Percentiles rank a stretch among this genome's conserved stretches.
Conservation (phyloP, 352 stramenopile genomes). For the Peronospora destructor region DNA sequence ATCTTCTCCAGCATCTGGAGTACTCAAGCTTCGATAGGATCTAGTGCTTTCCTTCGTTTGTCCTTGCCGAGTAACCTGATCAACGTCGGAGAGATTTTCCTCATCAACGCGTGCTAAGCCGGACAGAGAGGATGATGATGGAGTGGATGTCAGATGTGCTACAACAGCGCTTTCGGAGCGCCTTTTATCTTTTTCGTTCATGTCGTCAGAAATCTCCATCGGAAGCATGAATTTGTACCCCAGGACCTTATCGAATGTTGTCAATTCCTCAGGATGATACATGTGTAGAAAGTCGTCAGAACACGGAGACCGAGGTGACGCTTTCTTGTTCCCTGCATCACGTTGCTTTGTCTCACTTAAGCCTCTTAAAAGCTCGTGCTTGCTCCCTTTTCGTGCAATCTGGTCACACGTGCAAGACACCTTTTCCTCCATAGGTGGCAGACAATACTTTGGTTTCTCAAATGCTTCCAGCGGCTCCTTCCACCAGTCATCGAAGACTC, state of each 20-base stretch:
- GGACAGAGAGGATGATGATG: constrained; percentile 42
- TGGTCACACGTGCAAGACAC: constrained; percentile 19
- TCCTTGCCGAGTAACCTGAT: constrained; percentile 18
- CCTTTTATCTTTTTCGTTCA: constrained; percentile 44
- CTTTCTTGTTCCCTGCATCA: constrained; percentile 14
- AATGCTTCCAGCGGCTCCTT: constrained; percentile 70
- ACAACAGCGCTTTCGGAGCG: constrained; percentile 38
- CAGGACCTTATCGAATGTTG: constrained; percentile 80
- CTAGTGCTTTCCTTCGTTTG: constrained; percentile 28
- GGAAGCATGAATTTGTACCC: constrained; percentile 85
- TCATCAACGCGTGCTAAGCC: constrained; percentile 37
- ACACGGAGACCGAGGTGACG: constrained; percentile 22
- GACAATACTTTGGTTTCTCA: constrained; percentile 44
- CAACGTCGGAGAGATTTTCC: constrained; percentile 38
- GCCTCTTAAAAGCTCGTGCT: constrained; percentile 2
- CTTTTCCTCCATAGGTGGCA: constrained; percentile 21
- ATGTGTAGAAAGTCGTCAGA: constrained; percentile 80
- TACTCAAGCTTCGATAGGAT: constrained; percentile 63
- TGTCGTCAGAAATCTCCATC: constrained; percentile 67
- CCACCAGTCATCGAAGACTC: constrained; percentile 83
- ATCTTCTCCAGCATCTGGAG: constrained; percentile 68
- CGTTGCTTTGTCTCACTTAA: constrained; percentile 1
- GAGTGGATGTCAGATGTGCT: constrained; percentile 36
- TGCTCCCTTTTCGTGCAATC: constrained; percentile 18
- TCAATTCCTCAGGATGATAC: constrained; percentile 80